Evolutionary conservation across 2,329 filamentous ascomycete genomes (phyloP), one percentile per base, ranked within the genome.

Genomic region (Chalara sp.): DNA sequence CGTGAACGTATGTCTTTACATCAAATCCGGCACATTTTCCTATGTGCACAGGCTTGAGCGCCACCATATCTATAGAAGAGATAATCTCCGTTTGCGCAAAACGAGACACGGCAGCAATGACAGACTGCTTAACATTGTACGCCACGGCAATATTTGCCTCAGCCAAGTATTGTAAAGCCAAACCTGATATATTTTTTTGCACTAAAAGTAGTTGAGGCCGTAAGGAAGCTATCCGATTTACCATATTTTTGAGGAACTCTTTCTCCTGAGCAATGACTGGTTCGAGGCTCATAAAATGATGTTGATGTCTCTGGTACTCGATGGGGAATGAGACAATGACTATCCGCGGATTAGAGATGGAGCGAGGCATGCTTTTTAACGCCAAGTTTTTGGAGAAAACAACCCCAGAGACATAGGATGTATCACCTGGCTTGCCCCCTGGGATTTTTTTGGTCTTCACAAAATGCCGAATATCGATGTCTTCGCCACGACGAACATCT

Each of bases 311-410:
- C 52, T 95, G 89, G 67, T 99, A 99, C 65, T 99, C 93, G 52
- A 99, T 89, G 0, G 93, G 84, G 63, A 99, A 99, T 0, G 90
- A 92, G 51, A 99, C 85, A 56, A 99, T 89, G 46, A 96, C 78
- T 54, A 99, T 93, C 32, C 89, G 84, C 3, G 93, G 93, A 49
- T 88, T 85, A 10, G 78, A 69, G 55, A 97, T 93, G 56, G 83
- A 88, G 51, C 93, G 81, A 13, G 88, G 85, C 93, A 99, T 99
- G 68, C 87, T 95, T 67, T 99, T 99, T 48, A 97, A 72, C 0
- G 95, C 93, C 47, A 99, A 73, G 57, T 99, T 99, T 66, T 99
- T 99, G 10, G 90, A 93, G 66, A 99, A 99, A 1, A 99, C 91
- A 6, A 99, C 85, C 0, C 93, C 95, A 7, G 93, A 96, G 12